Conservation (phyloP, 2,329 filamentous ascomycete genomes). For the Botryosphaeria dothidea region DNA sequence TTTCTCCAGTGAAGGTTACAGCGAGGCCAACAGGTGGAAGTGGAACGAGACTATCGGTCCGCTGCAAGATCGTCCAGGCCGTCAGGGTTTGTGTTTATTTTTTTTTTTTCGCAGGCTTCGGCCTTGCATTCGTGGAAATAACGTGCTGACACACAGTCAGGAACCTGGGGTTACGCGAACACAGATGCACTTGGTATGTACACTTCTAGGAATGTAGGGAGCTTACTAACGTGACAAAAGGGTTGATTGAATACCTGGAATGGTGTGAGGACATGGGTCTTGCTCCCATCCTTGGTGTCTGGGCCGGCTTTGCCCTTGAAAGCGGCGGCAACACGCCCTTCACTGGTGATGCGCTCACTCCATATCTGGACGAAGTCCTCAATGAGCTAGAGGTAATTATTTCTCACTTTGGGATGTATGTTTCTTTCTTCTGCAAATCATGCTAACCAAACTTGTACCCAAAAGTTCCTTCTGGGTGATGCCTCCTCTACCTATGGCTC, state of each 20-base stretch:
- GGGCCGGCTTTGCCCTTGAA: constrained; percentile 55
- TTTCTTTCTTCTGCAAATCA: no score
- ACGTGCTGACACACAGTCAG: constrained; percentile 26
- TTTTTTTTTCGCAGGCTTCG: constrained; percentile 20
- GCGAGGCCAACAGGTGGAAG: constrained; percentile 48
- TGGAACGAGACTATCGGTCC: constrained; percentile 56
- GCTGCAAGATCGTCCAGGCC: constrained; percentile 55
- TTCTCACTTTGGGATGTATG: no score
- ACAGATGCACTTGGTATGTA: constrained; percentile 57
- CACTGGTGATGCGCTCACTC: constrained; percentile 51
- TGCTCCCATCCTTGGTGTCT: constrained; percentile 59
- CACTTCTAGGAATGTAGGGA: not conserved
- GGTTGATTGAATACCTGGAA: constrained; percentile 62
- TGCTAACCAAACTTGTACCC: not conserved
- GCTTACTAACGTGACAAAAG: not conserved
- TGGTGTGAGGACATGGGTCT: constrained; percentile 63
- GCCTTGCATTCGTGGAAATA: constrained; percentile 22
- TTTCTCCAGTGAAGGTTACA: constrained; percentile 36
- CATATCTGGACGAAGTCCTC: constrained; percentile 61
- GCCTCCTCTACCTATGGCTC: constrained; percentile 57
- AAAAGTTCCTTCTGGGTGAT: constrained; percentile 56
- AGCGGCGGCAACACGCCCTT: constrained; percentile 47
- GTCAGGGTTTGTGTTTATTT: constrained; percentile 54
- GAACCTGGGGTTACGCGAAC: constrained; percentile 62
- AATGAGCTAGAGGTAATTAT: constrained; percentile 58